Conservation (phyloP, 192 early-diverging fungal genomes). For the Coemansia sp. region DNA sequence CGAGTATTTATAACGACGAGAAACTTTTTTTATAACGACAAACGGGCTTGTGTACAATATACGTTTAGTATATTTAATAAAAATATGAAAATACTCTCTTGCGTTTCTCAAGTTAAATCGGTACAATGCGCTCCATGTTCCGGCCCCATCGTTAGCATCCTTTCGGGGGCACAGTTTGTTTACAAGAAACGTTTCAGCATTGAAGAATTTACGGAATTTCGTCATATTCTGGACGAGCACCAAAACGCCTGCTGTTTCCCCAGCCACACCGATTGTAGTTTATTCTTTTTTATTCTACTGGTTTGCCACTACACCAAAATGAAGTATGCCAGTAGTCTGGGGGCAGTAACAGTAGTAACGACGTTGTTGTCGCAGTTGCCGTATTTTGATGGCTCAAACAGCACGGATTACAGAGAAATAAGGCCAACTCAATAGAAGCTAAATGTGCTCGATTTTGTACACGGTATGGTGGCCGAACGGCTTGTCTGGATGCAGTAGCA, state of each 20-base stretch:
- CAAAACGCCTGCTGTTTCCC: not conserved
- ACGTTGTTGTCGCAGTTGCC: not conserved
- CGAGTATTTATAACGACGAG: too few species aligned
- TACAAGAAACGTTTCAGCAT: not conserved
- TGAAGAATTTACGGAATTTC: not conserved
- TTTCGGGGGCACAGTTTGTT: not conserved
- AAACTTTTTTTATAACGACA: too few species aligned
- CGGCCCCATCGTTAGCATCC: not conserved
- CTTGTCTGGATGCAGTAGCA: slow-evolving; percentile 55
- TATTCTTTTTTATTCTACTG: not conserved
- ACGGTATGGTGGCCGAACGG: slow-evolving; percentile 54
- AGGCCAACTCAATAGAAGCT: not conserved
- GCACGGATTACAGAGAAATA: not conserved
- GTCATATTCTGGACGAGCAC: not conserved
- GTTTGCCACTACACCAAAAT: not conserved
- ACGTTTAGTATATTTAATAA: not conserved
- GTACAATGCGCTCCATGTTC: not conserved
- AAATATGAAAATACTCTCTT: too few species aligned
- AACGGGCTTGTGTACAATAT: not conserved
- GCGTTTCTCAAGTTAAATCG: too few species aligned
- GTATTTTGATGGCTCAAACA: not conserved
- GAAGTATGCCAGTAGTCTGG: not conserved
- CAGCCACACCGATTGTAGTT: not conserved
- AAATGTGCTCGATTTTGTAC: slow-evolving; percentile 45
- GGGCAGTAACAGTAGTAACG: not conserved